Conservation (phyloP, 75 land plant genomes). For the Isoetes taiwanensis region DNA sequence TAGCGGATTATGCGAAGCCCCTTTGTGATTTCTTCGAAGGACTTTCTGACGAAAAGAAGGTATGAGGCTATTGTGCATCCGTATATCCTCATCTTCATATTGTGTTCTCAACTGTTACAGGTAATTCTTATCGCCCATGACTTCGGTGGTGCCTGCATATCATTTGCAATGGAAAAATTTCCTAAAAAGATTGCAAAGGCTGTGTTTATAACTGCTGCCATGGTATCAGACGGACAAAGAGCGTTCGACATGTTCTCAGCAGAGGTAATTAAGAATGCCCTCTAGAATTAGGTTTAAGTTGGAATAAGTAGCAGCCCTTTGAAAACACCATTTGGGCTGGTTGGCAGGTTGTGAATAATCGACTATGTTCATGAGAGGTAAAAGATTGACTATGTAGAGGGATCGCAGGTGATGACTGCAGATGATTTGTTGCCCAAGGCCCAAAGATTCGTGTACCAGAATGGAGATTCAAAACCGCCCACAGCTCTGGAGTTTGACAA, state of each 20-base stretch:
- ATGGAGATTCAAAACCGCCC: slow-evolving; percentile 55
- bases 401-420: slow-evolving; percentile 23
- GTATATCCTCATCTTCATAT: neutral
- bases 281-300: too few species aligned
- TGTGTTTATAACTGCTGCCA: slow-evolving; percentile 69
- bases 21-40: slow-evolving; percentile 44
- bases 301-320: too few species aligned
- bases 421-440: slow-evolving; percentile 46
- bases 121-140: slow-evolving; percentile 96
- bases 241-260: slow-evolving; percentile 56
- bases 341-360: too few species aligned
- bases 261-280: too few species aligned
- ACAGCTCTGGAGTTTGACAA: slow-evolving; percentile 60
- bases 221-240: slow-evolving; percentile 56
- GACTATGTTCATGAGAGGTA: neutral
- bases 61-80: neutral
- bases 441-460: slow-evolving; percentile 51
- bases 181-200: slow-evolving; percentile 67
- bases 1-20: slow-evolving; percentile 59
- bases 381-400: neutral
- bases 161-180: slow-evolving; percentile 78
- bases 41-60: slow-evolving; percentile 49
- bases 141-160: slow-evolving; percentile 89
- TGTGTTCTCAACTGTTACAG: slow-evolving; percentile 22
- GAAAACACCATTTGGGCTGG: too few species aligned